Evolutionary conservation across 352 stramenopile species (phyloP).

Genomic region (Elongisporangium anandrum): DNA sequence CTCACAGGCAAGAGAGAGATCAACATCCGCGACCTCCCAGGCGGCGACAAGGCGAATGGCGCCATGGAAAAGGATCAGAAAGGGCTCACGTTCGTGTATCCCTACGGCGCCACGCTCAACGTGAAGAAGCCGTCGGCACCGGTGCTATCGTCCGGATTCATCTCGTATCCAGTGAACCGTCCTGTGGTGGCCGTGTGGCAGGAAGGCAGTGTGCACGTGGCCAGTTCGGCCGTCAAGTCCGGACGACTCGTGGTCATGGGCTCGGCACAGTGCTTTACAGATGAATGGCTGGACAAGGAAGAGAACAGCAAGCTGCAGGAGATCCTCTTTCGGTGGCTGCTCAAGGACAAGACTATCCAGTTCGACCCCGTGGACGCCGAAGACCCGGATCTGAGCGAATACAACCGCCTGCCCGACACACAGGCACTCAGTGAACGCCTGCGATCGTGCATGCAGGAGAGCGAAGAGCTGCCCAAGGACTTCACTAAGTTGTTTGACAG

Average conservation of each 20-base stretch:
- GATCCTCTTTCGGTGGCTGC: conserved; percentile 92
- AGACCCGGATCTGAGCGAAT: conserved; percentile 87
- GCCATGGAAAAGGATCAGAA: conserved; percentile 78
- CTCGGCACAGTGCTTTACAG: conserved; percentile 91
- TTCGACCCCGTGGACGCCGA: conserved; percentile 66
- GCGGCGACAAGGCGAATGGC: conserved; percentile 31
- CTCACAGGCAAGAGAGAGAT: conserved; percentile 67
- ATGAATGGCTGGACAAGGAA: conserved; percentile 95
- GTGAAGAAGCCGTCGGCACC: conserved; percentile 88
- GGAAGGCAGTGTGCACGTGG: conserved; percentile 60
- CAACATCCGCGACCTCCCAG: conserved; percentile 22
- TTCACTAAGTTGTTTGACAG: conserved; percentile 94
- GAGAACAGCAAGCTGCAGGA: conserved; percentile 92
- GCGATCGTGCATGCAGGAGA: conserved; percentile 94
- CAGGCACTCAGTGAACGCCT: conserved; percentile 90
- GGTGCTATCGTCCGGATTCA: conserved; percentile 89
- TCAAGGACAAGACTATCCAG: conserved; percentile 77
- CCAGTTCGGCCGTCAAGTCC: conserved; percentile 43
- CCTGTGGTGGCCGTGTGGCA: conserved; percentile 90
- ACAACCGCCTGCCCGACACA: conserved; percentile 91
- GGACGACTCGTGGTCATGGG: conserved; percentile 87
- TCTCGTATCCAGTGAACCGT: conserved; percentile 95
- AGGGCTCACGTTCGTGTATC: conserved; percentile 93
- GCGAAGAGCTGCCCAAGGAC: conserved; percentile 92
- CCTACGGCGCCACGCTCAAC: conserved; percentile 92